A percentile compares a stretch with the other conserved stretches of the same genome.
These are phyloP conservation scores for Cercophora samala DNA, from an alignment of 495 filamentous ascomycete species.

Conservation along the genomic window DNA sequence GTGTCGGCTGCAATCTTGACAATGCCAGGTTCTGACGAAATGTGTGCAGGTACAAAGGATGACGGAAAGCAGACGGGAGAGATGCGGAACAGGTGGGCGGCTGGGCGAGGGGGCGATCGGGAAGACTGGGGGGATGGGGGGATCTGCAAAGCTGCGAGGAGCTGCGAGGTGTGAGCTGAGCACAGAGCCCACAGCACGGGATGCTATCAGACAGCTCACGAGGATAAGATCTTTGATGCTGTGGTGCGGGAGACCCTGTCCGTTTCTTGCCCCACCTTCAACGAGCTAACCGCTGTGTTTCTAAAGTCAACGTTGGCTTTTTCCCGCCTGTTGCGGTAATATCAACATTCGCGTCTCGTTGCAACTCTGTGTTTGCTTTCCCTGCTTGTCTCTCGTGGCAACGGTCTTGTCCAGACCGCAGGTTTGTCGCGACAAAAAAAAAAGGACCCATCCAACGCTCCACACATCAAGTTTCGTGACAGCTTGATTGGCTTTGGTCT, in stretches of 20 bases:
- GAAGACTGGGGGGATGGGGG: not conserved
- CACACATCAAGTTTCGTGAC: not conserved
- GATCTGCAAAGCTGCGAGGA: too few species aligned
- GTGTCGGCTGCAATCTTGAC: not conserved
- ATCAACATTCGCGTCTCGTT: too few species aligned
- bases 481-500: not conserved
- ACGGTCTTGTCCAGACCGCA: not conserved
- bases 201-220: slow-evolving; percentile 5
- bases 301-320: not conserved
- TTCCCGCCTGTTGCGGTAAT: not conserved
- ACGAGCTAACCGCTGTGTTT: not conserved
- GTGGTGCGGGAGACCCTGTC: slow-evolving; percentile 5
- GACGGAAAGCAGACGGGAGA: slow-evolving; percentile 7
- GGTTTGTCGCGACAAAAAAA: not conserved
- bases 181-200: not conserved
- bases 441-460: not conserved
- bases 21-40: slow-evolving; percentile 9
- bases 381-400: not conserved
- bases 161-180: not conserved
- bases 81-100: not conserved
- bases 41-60: slow-evolving; percentile 6
- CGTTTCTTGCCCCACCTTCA: not conserved
- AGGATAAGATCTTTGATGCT: not conserved
- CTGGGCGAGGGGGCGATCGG: not conserved
- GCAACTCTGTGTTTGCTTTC: too few species aligned